phyloP scores from a whole-genome alignment of 345 rosid species.

The Turnera subulata region DNA sequence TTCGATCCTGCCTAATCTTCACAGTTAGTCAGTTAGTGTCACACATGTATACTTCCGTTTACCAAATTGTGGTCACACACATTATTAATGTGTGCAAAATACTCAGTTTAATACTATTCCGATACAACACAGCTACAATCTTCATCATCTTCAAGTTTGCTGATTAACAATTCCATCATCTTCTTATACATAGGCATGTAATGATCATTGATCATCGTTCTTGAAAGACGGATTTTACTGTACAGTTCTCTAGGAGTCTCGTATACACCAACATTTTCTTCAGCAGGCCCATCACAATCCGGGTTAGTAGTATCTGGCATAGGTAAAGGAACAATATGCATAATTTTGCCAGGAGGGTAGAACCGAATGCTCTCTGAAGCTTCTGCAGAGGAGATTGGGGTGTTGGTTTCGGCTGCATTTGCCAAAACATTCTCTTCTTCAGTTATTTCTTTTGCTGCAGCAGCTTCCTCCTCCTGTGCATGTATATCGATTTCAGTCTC shows the following conservation, averaged over 20 bases:
- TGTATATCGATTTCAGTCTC: slow-evolving; percentile 48
- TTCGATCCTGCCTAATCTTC: no score
- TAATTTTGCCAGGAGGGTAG: slow-evolving; percentile 84
- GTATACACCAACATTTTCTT: slow-evolving; percentile 50
- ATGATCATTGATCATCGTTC: slow-evolving; percentile 92
- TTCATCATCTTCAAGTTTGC: slow-evolving; percentile 49
- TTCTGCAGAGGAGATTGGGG: slow-evolving; percentile 33
- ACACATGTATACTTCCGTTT: no score
- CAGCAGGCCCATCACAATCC: slow-evolving; percentile 12
- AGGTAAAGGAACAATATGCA: slow-evolving; percentile 63
- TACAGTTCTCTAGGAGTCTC: slow-evolving; percentile 88
- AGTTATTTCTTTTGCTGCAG: slow-evolving; percentile 62
- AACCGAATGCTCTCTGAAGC: slow-evolving; percentile 60
- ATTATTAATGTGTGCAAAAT: no score
- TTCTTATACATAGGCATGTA: slow-evolving; percentile 94
- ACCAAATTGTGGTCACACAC: no score
- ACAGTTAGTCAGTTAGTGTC: no score
- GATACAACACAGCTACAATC: slow-evolving; percentile 21
- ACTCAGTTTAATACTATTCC: slow-evolving; percentile 11
- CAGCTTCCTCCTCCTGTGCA: slow-evolving; percentile 76
- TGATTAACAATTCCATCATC: slow-evolving; percentile 77
- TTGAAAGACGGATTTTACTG: slow-evolving; percentile 81
- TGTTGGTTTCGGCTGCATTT: slow-evolving; percentile 36
- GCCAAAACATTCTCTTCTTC: slow-evolving; percentile 61
- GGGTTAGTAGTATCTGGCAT: slow-evolving; percentile 18